A percentile compares a stretch with the other conserved stretches of the same genome.
These are phyloP conservation scores for Fagus sylvatica DNA, from an alignment of 306 rosid species.

Conservation along the genomic window DNA sequence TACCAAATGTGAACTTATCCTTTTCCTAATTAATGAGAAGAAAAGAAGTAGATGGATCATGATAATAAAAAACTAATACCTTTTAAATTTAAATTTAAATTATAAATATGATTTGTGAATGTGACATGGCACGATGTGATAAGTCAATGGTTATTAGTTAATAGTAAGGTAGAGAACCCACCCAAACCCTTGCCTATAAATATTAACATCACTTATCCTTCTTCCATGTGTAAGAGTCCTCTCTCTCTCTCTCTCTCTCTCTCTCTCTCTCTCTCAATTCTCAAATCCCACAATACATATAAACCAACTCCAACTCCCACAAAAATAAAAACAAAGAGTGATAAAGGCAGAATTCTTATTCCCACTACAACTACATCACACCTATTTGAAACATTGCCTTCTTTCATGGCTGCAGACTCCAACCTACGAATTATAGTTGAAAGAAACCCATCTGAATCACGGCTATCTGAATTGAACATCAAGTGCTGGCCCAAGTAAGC, in stretches of 20 bases:
- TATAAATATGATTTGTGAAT: not conserved
- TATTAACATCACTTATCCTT: constrained; percentile 18
- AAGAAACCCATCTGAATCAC: constrained; percentile 77
- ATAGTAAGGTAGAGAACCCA: constrained; percentile 3
- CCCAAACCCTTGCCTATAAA: constrained; percentile 7
- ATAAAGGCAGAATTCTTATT: not conserved
- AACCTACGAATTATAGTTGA: constrained; percentile 69
- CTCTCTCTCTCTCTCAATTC: not conserved
- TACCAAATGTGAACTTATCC: too few species aligned
- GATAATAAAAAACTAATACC: too few species aligned
- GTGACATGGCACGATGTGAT: constrained; percentile 31
- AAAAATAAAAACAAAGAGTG: too few species aligned
- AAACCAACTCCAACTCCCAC: constrained; percentile 15
- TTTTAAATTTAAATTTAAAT: too few species aligned
- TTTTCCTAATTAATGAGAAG: not conserved
- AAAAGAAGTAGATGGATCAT: not conserved
- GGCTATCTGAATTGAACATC: constrained; percentile 71
- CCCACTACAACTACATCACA: not conserved
- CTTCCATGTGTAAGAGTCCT: constrained; percentile 41
- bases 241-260: not conserved
- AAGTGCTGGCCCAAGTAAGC: constrained; percentile 94
- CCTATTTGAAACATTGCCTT: not conserved
- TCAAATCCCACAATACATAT: constrained; percentile 26
- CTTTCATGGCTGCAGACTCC: constrained; percentile 63
- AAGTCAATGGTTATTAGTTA: constrained; percentile 36